Percentiles rank a stretch among this genome's conserved stretches.
Evolutionary conservation across 1,284 basidiomycete genomes (phyloP).

Genomic region (Tremellales sp.): DNA sequence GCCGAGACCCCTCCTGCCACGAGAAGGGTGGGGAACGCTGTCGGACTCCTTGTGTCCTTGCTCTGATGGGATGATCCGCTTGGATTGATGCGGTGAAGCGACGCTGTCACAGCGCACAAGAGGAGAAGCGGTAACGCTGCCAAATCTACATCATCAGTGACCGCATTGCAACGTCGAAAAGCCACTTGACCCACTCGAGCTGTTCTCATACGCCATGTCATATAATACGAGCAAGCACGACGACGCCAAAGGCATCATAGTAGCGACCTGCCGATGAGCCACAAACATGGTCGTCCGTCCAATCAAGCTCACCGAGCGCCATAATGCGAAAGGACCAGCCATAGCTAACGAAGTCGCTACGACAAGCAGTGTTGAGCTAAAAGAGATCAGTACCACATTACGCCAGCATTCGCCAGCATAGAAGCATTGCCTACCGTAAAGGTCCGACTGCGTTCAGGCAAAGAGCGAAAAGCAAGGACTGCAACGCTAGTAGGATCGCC

Average conservation of each 20-base stretch:
- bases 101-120: neutral
- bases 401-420: neutral
- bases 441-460: conserved; percentile 17
- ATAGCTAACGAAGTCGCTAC: neutral
- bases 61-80: neutral
- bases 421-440: conserved; percentile 23
- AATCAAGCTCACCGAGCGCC: conserved; percentile 8
- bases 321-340: neutral
- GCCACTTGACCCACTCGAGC: no score
- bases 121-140: neutral
- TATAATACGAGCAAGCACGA: no score
- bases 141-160: no score
- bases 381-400: neutral
- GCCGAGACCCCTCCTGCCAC: neutral
- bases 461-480: conserved; percentile 23
- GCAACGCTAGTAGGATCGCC: conserved; percentile 11
- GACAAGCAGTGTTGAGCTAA: conserved; percentile 3
- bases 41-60: neutral
- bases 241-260: no score
- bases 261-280: no score
- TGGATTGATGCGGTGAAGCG: neutral
- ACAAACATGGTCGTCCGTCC: no score
- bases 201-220: no score
- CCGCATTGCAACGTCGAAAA: no score
- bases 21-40: neutral